Conservation (phyloP, 192 early-diverging fungal genomes). For the Gamsiella multidivaricata region DNA sequence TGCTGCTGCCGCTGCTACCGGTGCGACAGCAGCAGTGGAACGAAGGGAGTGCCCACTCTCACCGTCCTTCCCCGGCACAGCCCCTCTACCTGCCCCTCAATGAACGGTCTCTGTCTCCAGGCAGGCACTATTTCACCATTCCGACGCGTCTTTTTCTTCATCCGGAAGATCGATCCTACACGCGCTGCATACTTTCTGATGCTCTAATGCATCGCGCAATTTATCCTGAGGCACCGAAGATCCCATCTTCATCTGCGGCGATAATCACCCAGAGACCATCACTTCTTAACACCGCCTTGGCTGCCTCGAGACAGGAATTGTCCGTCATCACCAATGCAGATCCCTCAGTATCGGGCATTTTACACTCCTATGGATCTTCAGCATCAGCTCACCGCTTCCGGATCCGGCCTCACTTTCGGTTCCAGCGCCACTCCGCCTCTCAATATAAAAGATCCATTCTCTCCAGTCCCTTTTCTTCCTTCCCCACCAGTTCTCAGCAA, state of each 20-base stretch:
- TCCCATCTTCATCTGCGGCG: conserved; percentile 18
- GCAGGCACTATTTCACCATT: too few relatives aligned
- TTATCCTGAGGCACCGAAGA: neutral
- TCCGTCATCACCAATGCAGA: neutral
- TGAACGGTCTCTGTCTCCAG: too few relatives aligned
- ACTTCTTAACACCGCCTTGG: neutral
- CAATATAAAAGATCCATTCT: neutral
- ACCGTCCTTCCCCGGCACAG: too few relatives aligned
- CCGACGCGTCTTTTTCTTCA: too few relatives aligned
- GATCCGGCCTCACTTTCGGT: neutral
- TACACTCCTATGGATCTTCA: neutral
- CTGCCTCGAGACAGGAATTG: neutral
- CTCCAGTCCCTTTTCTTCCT: neutral
- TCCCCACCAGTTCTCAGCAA: conserved; percentile 1
- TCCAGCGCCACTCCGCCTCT: neutral
- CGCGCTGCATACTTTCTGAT: neutral
- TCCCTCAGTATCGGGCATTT: neutral
- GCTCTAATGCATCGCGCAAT: neutral
- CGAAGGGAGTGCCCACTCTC: too few relatives aligned
- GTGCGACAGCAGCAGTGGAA: too few relatives aligned
- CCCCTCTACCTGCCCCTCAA: too few relatives aligned
- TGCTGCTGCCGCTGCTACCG: too few relatives aligned
- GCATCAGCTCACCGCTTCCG: neutral
- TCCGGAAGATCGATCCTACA: neutral
- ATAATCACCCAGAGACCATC: neutral